Evolutionary conservation across 2,329 filamentous ascomycete genomes (phyloP), one percentile per base, ranked within the genome.

Genomic region (Microdochium trichocladiopsis): DNA sequence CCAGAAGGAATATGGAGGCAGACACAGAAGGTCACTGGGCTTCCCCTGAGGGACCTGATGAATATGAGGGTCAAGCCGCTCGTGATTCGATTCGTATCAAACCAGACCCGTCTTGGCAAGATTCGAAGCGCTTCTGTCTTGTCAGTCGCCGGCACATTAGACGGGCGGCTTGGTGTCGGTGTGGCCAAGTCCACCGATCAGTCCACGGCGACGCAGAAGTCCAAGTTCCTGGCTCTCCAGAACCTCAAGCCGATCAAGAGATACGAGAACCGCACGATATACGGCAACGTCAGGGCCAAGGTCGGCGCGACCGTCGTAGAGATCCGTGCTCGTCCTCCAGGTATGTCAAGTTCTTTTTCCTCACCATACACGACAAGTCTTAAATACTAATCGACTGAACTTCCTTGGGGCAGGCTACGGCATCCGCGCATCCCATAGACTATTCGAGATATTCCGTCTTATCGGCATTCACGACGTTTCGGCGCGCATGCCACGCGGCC

Each of bases 21-120:
- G 55, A 67, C 81, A 60, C 80, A 81, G 70, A 72, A 70, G 57
- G 68, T 76, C 56, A 83, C 79, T 49, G 80, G 80, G 58, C 66
- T 84, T 67, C 72, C 60, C 18, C 70, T 84, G 52, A 59, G 63
- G 50, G 70, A 84, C 23, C 77, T 86, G 59, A 57, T 77, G 48
- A 59, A 64, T 4, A 66, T 95, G 54, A 76, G 80, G 53, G 73
- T 81, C 57, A 96, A 95, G 78, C 76, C 79, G 48, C 72, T 99
- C 48, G 87, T 95, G 48, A 65, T 66, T 4, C 88, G 93, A 63
- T 71, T 72, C 41, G 94, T 99, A 54, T 77, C 82, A 58, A 97
- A 99, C 72, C 93, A 97, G 78, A 97, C 94, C 22, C 88, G 93
- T 75, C 83, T 99, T 71, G 94, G 94, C 66, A 99, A 97, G 78